Conservation (phyloP, 2,329 filamentous ascomycete genomes). For the Coniochaeta pulveracea region DNA sequence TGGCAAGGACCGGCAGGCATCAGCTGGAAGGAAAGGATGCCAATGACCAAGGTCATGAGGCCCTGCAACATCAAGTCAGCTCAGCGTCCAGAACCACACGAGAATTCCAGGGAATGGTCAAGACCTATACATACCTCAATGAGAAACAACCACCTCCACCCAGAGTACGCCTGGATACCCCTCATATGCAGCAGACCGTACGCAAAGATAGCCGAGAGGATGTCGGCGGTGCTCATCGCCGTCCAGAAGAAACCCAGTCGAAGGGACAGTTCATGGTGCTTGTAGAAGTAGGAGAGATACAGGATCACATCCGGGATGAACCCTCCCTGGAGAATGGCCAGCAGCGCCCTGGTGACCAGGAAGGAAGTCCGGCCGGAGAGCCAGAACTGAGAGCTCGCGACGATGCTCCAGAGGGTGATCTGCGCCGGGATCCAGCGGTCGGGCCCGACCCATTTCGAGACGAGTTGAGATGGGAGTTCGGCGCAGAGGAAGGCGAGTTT, state of each 20-base stretch:
- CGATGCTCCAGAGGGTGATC: constrained; percentile 43
- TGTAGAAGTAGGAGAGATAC: constrained; percentile 33
- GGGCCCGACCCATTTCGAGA: constrained; percentile 45
- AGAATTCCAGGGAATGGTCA: no score
- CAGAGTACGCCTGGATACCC: constrained; percentile 21
- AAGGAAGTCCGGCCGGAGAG: constrained; percentile 25
- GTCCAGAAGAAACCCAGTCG: constrained; percentile 29
- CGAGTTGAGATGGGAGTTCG: constrained; percentile 49
- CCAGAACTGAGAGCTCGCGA: constrained; percentile 36
- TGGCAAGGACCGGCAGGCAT: constrained; percentile 42
- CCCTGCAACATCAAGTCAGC: constrained; percentile 24
- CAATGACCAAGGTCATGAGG: constrained; percentile 31
- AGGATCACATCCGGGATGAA: constrained; percentile 33
- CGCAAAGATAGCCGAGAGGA: constrained; percentile 25
- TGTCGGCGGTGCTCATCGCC: constrained; percentile 26
- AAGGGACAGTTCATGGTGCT: constrained; percentile 25
- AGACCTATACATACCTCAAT: constrained; percentile 39
- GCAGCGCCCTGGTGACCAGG: constrained; percentile 23
- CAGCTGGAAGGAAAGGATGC: constrained; percentile 38
- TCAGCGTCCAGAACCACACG: background rate
- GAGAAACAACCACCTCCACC: constrained; percentile 42
- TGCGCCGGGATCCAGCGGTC: constrained; percentile 50
- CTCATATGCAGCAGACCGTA: constrained; percentile 28
- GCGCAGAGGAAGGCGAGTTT: constrained; percentile 37
- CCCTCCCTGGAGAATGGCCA: constrained; percentile 31